Conservation (phyloP, 352 stramenopile species). For the Pythium sukuiense region DNA sequence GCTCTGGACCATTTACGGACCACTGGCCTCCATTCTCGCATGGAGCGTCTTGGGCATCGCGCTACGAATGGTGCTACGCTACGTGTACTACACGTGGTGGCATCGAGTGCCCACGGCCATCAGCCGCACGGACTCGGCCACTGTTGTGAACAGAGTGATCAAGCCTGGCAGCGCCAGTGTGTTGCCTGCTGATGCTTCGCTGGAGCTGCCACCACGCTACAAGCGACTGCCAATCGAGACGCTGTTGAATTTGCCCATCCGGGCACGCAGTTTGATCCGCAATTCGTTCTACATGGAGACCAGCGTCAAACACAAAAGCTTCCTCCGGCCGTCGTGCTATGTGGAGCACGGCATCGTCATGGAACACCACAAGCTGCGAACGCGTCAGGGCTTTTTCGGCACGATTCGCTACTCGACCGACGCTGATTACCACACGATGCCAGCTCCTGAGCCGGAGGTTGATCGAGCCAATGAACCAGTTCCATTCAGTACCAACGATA, state of each 20-base stretch:
- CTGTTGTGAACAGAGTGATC: neutral
- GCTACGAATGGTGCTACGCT: neutral
- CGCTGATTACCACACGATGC: constrained; percentile 18
- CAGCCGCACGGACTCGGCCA: neutral
- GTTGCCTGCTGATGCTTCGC: neutral
- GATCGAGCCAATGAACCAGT: neutral
- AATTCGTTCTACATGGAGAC: constrained; percentile 20
- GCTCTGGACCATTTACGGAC: constrained; percentile 5
- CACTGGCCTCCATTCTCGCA: neutral
- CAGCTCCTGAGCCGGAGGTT: neutral
- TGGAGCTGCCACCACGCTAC: neutral
- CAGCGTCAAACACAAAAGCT: neutral
- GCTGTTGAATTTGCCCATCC: constrained; percentile 25
- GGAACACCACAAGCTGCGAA: constrained; percentile 20
- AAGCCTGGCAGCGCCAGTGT: neutral
- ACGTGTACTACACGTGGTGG: constrained; percentile 3
- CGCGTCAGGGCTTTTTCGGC: constrained; percentile 23
- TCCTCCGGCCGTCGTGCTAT: constrained; percentile 17
- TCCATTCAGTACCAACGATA: neutral
- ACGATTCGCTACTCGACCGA: constrained; percentile 22
- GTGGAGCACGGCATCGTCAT: constrained; percentile 30
- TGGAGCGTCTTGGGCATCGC: constrained; percentile 11
- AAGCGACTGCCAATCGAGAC: constrained; percentile 22
- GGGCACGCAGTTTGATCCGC: constrained; percentile 22
- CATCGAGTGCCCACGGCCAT: neutral